Base-by-base conservation (phyloP, 495 filamentous ascomycete species). In the Penicillium robsamsonii region DNA sequence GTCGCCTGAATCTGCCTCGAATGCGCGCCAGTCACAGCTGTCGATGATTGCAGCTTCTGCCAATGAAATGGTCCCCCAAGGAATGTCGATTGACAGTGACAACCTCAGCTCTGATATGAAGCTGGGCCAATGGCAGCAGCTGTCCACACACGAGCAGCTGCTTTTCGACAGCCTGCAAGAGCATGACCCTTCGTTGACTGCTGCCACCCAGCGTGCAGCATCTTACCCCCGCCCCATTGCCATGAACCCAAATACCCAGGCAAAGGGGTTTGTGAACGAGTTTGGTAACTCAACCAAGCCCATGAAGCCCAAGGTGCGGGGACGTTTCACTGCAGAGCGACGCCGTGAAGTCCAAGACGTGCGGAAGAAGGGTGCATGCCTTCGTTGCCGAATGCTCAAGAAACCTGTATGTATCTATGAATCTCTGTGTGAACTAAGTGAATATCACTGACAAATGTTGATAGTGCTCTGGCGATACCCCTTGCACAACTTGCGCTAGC, bases 381-480 rank as follows among this genome's bases (percentile, higher is more conserved):
- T 92, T 51, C 83, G 91, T 44, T 96, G 91, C 71, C 82, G 89
- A 3, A 91, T 96, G 75, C 75, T 96, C 11, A 88, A 91, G 64
- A 96, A 96, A 71, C 87, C 88, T 2, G 79, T 81, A 77, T 47
- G 75, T 27, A 46, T 41, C 49, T 40, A 1, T 24, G 10, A 15
- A 27, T 5, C 33, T 8, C 10, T 24, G 6, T 38, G 35, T 17
- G n/a, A 35, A 48, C 8, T 9, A 48, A 15, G 7, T 41, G 30
- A 35, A n/a, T 1, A 8, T 44, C 42, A 56, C 63, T 66, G 55
- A 68, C 37, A 15, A 17, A 33, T 13, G 3, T 33, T 51, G 20
- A 9, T 60, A 78, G 73, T 96, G 91, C 63, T 92, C 89, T 4
- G 83, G 83, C 13, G 89, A 87, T 27, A 86, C 77, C n/a, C 91